A percentile compares a stretch with the other conserved stretches of the same genome.
phyloP scores from a whole-genome alignment of 345 rosid species.

The Physaria fendleri region DNA sequence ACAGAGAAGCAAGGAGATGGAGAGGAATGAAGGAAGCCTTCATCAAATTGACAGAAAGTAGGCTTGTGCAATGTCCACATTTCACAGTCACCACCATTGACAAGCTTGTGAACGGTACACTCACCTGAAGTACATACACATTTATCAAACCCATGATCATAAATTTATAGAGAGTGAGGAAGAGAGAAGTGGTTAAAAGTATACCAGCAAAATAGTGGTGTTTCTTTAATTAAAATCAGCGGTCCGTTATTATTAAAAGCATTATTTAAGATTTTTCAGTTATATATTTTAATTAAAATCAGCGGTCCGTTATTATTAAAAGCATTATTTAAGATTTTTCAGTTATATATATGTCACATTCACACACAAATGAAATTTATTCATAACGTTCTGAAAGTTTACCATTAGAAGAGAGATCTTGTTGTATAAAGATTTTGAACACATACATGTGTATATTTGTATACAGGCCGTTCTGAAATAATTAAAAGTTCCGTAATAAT shows the following conservation, averaged over 20 bases:
- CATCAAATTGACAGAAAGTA: slow-evolving; percentile 88
- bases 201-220: slow-evolving; percentile 85
- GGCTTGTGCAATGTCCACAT: slow-evolving; percentile 93
- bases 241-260: neutral
- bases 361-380: neutral
- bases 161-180: neutral
- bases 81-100: slow-evolving; percentile 88
- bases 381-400: neutral
- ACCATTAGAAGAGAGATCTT: neutral
- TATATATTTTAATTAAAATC: slow-evolving; percentile 1
- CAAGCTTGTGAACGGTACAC: slow-evolving; percentile 82
- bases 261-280: neutral
- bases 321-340: neutral
- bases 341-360: neutral
- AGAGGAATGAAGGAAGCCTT: slow-evolving; percentile 84
- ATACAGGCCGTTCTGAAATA: too few species aligned
- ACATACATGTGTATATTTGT: neutral
- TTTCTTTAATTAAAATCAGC: too few species aligned
- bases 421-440: neutral
- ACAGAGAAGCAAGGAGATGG: slow-evolving; percentile 66
- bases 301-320: neutral
- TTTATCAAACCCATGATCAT: neutral
- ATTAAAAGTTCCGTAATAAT: too few species aligned
- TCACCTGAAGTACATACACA: slow-evolving; percentile 48
- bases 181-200: neutral